Base-by-base conservation (phyloP, 2,329 filamentous ascomycete species). In the Claviceps maximensis region DNA sequence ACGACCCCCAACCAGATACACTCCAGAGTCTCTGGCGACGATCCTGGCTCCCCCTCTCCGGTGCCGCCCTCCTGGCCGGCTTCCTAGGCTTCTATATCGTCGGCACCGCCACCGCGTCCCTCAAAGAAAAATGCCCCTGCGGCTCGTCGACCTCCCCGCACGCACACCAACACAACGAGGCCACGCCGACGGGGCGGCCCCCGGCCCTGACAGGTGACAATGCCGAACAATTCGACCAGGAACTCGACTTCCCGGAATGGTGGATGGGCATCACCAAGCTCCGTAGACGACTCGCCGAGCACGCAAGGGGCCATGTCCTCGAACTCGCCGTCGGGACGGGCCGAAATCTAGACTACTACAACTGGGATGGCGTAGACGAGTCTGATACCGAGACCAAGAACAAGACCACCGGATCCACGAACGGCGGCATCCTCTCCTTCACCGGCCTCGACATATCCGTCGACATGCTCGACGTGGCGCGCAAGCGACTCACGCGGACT, bases 251-350 rank as follows among this genome's bases (percentile, higher is more conserved):
- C 59, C 75, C 76, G 4, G 81, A 84, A 64, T 71, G 69, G 64
- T 69, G 76, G 58, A 76, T 76, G 69, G 79, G 81, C 48, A 73
- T 83, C 58, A 73, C 69, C 6, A 66, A 64, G 19, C 65, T 82
- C 50, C 74, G 81, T 12, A 67, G 68, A 50, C 66, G 68, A 23
- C 67, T 84, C 27, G 75, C 74, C 1, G 60, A 64, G 13, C 63
- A 66, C 33, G 79, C 76, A 6, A 63, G 62, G 0, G 81, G 81
- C 2, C 69, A 81, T 62, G 80, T 84, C 13, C 72, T 83, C 33
- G 81, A 84, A 64, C 71, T 84, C 13, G 80, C 79, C 19, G 74
- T 83, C 53, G 81, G 81, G 19, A 82, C 80, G 2, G 81, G 81
- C 3, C 71, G 81, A 13, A 84, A 84, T 59, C 61, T 83, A 17